These are phyloP conservation scores for Jaltomata sinuosa DNA, from an alignment of 257 asterid species.

Conservation along the genomic window DNA sequence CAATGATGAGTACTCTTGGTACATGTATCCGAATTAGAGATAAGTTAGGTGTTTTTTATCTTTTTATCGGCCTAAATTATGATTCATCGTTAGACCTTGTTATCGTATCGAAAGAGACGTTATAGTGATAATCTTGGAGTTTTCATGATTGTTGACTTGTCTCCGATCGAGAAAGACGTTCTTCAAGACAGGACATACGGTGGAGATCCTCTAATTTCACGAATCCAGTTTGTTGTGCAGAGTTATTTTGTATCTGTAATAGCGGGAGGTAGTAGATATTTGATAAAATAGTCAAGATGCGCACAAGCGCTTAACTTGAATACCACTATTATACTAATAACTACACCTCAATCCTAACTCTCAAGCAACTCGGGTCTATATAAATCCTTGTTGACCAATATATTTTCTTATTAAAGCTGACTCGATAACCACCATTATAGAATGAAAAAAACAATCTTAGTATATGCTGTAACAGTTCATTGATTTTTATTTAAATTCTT, in stretches of 20 bases:
- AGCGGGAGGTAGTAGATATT: background rate
- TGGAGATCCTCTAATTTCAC: background rate
- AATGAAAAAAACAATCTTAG: too few relatives aligned
- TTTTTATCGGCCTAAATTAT: background rate
- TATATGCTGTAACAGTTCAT: too few relatives aligned
- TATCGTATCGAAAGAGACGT: too few relatives aligned
- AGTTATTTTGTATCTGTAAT: background rate
- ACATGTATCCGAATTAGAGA: background rate
- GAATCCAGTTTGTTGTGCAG: fast-evolving
- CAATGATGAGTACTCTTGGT: background rate
- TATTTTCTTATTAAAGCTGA: background rate
- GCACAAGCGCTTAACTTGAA: background rate
- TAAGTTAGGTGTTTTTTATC: background rate
- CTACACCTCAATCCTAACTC: background rate
- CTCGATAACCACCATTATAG: too few relatives aligned
- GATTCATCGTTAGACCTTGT: background rate
- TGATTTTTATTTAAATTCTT: too few relatives aligned
- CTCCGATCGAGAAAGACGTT: background rate
- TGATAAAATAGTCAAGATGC: background rate
- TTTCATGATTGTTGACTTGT: background rate
- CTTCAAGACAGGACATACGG: background rate
- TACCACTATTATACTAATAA: background rate
- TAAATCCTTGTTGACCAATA: background rate
- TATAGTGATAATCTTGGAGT: background rate
- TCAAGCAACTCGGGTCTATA: background rate